These are phyloP conservation scores for Thelonectria blattea DNA, from an alignment of 2,329 filamentous ascomycete species.

Conservation along the genomic window DNA sequence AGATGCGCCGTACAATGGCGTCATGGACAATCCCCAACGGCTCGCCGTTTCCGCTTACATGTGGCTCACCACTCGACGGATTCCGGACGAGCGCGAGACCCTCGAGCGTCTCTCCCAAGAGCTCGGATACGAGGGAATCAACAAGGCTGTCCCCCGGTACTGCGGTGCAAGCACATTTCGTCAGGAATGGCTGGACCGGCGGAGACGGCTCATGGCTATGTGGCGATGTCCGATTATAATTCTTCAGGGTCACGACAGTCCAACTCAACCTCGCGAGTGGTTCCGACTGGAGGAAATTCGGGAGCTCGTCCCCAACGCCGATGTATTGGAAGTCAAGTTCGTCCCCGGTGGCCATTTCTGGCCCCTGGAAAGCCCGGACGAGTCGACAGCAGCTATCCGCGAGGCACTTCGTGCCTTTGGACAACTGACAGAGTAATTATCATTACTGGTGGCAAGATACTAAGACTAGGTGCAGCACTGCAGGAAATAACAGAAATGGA, in stretches of 20 bases:
- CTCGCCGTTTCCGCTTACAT: not conserved
- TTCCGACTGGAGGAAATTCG: not conserved
- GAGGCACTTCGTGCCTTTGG: not conserved
- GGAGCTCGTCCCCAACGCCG: not conserved
- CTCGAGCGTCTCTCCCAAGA: slow-evolving; percentile 2
- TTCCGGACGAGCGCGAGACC: not conserved
- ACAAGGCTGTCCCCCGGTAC: slow-evolving; percentile 7
- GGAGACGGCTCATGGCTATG: not conserved
- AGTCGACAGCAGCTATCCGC: not conserved
- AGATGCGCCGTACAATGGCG: not conserved
- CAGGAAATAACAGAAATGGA: no score
- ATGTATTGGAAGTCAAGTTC: not conserved
- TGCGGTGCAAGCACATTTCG: slow-evolving; percentile 10
- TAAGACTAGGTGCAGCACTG: no score
- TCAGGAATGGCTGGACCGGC: slow-evolving; percentile 11
- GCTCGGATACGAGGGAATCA: slow-evolving; percentile 3
- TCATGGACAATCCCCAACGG: not conserved
- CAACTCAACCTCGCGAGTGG: slow-evolving; percentile 12
- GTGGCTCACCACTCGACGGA: not conserved
- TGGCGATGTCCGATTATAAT: slow-evolving; percentile 8
- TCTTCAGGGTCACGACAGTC: slow-evolving; percentile 7
- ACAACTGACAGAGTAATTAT: not conserved
- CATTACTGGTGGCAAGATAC: no score
- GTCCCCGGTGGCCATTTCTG: not conserved
- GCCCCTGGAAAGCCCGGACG: not conserved